These are phyloP conservation scores for Alectoria sarmentosa DNA, from an alignment of 495 filamentous ascomycete species.

Conservation along the genomic window DNA sequence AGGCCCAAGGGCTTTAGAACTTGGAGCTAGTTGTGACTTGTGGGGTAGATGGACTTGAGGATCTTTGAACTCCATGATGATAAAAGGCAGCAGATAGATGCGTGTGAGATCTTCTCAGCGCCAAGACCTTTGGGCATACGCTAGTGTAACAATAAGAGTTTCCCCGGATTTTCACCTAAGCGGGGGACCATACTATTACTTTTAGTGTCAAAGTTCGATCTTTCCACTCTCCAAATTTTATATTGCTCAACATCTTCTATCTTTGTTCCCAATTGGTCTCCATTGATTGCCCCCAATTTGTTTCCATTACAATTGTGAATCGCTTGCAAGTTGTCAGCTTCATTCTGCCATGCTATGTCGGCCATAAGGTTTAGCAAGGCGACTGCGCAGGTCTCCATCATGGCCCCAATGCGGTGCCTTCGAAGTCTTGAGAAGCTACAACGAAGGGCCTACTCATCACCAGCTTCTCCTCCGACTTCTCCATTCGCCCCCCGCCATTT, in stretches of 20 bases:
- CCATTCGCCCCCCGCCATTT: slow-evolving; percentile 68
- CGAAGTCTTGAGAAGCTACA: slow-evolving; percentile 9
- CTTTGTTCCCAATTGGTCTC: not conserved
- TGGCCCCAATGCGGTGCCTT: slow-evolving; percentile 7
- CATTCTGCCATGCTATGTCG: too few relatives aligned
- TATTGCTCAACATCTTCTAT: not conserved
- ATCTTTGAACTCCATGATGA: too few relatives aligned
- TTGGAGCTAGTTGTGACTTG: too few relatives aligned
- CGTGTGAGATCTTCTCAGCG: too few relatives aligned
- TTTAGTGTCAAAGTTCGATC: not conserved
- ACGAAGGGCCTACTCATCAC: slow-evolving; percentile 12
- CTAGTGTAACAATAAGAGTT: too few relatives aligned
- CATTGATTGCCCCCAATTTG: not conserved
- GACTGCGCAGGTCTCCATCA: not conserved
- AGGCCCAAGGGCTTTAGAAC: too few relatives aligned
- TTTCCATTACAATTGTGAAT: not conserved
- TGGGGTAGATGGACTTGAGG: too few relatives aligned
- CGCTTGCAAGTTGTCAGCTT: not conserved
- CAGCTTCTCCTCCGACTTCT: slow-evolving; percentile 29
- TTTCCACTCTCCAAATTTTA: not conserved
- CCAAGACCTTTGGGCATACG: too few relatives aligned
- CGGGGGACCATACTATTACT: too few relatives aligned
- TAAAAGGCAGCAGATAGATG: too few relatives aligned
- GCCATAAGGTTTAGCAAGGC: not conserved
- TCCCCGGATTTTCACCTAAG: not conserved